Percentiles rank a stretch among this genome's conserved stretches.
Conservation (phyloP, 1,284 basidiomycete genomes). For the Marasmius fiardii region DNA sequence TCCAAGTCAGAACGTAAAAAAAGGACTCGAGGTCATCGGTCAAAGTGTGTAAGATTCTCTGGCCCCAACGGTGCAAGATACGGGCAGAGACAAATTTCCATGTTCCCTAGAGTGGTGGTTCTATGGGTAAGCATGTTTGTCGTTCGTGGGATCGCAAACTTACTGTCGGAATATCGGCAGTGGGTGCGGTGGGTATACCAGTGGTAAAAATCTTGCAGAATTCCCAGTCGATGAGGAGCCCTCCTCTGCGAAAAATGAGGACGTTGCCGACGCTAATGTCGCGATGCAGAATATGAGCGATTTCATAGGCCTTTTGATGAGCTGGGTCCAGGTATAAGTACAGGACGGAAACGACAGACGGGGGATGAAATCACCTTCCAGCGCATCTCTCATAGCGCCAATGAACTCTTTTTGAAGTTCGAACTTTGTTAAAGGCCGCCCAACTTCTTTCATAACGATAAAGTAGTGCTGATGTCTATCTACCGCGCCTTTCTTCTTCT, state of each 20-base stretch:
- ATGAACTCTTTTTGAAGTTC: constrained; percentile 3
- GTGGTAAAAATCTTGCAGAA: background rate
- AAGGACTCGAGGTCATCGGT: constrained; percentile 8
- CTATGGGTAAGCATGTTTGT: background rate
- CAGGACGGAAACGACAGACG: background rate
- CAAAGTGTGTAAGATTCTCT: background rate
- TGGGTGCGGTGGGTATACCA: background rate
- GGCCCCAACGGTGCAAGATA: background rate
- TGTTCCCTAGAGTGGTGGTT: background rate
- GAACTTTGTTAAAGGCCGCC: constrained; percentile 3
- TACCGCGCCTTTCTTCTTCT: background rate
- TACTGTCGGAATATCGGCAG: background rate
- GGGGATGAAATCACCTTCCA: constrained; percentile 5
- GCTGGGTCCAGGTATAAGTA: background rate
- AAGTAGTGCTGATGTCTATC: constrained; percentile 7
- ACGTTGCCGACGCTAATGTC: constrained; percentile 8
- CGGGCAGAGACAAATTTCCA: constrained; percentile 2
- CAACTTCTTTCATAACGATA: constrained; percentile 10
- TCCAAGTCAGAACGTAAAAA: background rate
- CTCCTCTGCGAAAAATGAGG: background rate
- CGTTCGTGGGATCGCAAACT: background rate
- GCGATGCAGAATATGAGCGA: constrained; percentile 5
- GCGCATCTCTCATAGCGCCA: constrained; percentile 3
- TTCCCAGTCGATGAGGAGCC: constrained; percentile 7
- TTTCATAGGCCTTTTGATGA: constrained; percentile 4